phyloP scores from a whole-genome alignment of 768 basidiomycete genomes.

The Leccinellum albellum region DNA sequence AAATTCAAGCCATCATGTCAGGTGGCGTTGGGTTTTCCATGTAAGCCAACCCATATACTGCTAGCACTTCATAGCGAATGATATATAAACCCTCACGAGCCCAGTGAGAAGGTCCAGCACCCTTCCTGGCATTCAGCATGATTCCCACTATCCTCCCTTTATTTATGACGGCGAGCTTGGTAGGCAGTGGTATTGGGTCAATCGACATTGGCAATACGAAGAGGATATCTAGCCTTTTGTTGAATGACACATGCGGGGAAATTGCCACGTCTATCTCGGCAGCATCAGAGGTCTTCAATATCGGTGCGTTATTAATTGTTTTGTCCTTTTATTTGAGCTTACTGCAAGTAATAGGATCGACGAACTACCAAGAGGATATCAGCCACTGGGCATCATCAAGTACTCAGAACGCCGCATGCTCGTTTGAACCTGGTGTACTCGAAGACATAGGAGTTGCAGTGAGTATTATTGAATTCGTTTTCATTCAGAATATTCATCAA shows the following conservation, averaged over 20 bases:
- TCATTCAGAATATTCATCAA: neutral
- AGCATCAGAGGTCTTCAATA: neutral
- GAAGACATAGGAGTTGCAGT: constrained; percentile 52
- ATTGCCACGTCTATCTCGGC: neutral
- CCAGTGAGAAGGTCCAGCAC: neutral
- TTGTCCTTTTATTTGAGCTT: neutral
- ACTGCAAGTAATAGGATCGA: neutral
- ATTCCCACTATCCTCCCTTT: neutral
- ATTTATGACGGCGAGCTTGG: neutral
- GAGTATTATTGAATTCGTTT: neutral
- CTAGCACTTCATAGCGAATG: neutral
- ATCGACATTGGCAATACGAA: neutral
- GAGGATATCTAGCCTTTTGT: neutral
- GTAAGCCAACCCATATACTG: neutral
- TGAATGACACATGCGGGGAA: neutral
- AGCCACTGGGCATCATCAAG: constrained; percentile 52
- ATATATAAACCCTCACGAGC: neutral
- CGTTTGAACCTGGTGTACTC: constrained; percentile 54
- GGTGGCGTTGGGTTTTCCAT: neutral
- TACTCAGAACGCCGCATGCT: constrained; percentile 43
- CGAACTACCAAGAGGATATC: neutral
- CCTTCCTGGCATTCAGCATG: neutral
- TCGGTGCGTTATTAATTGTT: neutral
- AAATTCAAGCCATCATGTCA: too few species aligned
- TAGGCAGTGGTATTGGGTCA: neutral